Evolutionary conservation across 306 rosid species (phyloP).

Genomic region (Casuarina cunninghamiana): DNA sequence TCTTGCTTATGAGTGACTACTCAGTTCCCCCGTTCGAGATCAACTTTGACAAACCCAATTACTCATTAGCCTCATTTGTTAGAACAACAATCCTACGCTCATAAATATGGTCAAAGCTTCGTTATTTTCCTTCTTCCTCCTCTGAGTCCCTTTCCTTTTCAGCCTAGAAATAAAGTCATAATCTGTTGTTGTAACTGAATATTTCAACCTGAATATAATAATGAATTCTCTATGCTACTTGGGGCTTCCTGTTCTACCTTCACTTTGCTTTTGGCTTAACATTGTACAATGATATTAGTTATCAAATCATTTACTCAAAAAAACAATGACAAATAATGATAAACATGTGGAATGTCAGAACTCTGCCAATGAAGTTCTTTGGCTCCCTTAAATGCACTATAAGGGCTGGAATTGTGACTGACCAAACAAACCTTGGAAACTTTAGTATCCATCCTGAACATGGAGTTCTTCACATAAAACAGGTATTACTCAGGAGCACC

Average conservation of each 20-base stretch:
- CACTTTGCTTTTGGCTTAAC: background rate
- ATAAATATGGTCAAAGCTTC: background rate
- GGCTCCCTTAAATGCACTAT: background rate
- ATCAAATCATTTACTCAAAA: background rate
- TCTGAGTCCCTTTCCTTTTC: background rate
- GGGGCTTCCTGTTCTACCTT: background rate
- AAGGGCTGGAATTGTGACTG: background rate
- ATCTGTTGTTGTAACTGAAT: background rate
- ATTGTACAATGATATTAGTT: background rate
- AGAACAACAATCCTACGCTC: background rate
- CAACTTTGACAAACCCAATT: background rate
- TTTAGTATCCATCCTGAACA: background rate
- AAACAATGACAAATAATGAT: background rate
- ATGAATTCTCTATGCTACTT: background rate
- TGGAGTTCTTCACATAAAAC: slow-evolving; percentile 24
- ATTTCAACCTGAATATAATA: background rate
- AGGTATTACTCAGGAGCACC: slow-evolving; percentile 52
- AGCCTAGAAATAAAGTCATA: background rate
- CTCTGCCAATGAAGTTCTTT: background rate
- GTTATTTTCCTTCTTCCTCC: background rate
- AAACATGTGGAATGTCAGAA: background rate
- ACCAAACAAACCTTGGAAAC: background rate
- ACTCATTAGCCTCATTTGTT: background rate
- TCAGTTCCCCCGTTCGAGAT: background rate
- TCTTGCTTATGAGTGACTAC: background rate